Evolutionary conservation across 2,329 filamentous ascomycete species (phyloP).

Genomic region (Calonectria hongkongensis): DNA sequence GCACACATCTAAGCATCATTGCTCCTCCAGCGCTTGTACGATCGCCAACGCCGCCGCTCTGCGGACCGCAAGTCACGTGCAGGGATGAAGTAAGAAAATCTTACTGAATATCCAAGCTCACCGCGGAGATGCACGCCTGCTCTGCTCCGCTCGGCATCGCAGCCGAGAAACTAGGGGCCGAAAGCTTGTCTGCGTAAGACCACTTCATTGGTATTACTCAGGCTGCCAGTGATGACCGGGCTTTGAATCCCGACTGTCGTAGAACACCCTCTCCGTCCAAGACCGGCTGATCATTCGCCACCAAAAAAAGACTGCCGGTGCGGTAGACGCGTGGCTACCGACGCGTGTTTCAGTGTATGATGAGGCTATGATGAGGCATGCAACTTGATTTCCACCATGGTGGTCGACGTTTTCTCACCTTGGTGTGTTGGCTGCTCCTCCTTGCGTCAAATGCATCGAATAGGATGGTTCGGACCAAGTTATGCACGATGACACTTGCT

Average conservation of each 20-base stretch:
- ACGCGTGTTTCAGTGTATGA: background rate
- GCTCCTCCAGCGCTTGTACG: background rate
- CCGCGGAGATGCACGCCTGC: background rate
- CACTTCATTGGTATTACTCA: background rate
- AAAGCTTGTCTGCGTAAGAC: background rate
- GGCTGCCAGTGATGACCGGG: background rate
- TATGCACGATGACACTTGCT: background rate
- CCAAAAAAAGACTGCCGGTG: background rate
- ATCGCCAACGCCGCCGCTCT: background rate
- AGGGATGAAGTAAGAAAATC: background rate
- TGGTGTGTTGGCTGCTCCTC: background rate
- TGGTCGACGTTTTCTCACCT: background rate
- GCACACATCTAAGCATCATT: constrained; percentile 11
- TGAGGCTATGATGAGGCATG: background rate
- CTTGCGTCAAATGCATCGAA: background rate
- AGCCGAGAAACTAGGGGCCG: constrained; percentile 13
- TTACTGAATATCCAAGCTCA: background rate
- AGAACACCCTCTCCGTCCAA: background rate
- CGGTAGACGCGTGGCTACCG: background rate
- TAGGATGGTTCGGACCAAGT: background rate
- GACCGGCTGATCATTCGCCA: constrained; percentile 16
- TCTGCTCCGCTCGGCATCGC: constrained; percentile 16
- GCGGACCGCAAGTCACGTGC: background rate
- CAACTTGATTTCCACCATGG: background rate
- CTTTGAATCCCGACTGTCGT: background rate